phyloP scores from a whole-genome alignment of 495 filamentous ascomycete species.

The Penicillium lividum region DNA sequence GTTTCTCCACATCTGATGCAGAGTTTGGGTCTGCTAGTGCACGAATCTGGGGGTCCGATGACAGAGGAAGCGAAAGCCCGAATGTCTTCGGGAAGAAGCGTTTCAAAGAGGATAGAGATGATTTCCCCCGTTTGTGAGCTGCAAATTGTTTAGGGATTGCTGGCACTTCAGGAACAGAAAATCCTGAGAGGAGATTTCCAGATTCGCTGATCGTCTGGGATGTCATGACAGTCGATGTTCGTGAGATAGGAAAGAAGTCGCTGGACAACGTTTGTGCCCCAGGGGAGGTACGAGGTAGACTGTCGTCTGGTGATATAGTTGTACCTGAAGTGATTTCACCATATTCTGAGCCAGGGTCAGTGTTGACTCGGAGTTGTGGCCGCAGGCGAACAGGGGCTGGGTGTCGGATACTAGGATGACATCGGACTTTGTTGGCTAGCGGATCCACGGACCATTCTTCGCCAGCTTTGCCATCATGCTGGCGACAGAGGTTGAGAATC shows the following conservation, averaged over 20 bases:
- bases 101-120: conserved; percentile 40
- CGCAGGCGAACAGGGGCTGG: conserved; percentile 35
- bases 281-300: conserved; percentile 24
- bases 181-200: conserved; percentile 24
- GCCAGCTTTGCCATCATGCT: conserved; percentile 33
- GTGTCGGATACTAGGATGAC: conserved; percentile 38
- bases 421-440: conserved; percentile 32
- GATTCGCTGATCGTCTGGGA: conserved; percentile 24
- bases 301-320: conserved; percentile 30
- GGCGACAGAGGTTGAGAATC: conserved; percentile 42
- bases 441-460: conserved; percentile 34
- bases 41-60: conserved; percentile 45
- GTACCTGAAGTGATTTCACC: conserved; percentile 35
- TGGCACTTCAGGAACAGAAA: conserved; percentile 23
- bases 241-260: conserved; percentile 33
- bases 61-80: conserved; percentile 34
- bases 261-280: conserved; percentile 26
- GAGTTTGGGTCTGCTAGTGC: conserved; percentile 38
- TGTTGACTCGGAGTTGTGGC: conserved; percentile 36
- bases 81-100: conserved; percentile 42
- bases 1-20: conserved; percentile 34
- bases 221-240: conserved; percentile 35
- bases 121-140: conserved; percentile 37
- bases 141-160: conserved; percentile 23
- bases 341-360: conserved; percentile 29